Conservation (phyloP, 352 stramenopile genomes). For the Phytophthora kernoviae region DNA sequence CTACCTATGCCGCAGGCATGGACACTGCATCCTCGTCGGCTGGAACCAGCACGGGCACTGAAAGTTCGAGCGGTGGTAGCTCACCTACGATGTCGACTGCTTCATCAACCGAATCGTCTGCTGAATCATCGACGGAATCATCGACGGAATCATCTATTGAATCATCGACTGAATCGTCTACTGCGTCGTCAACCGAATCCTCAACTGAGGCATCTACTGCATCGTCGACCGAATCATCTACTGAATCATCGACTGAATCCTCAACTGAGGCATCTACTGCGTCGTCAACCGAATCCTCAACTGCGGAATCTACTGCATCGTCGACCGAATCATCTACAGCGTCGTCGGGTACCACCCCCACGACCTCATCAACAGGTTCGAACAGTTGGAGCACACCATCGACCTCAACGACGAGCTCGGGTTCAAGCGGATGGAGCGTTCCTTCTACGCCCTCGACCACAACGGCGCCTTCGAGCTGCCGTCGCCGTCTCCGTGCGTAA, state of each 20-base stretch:
- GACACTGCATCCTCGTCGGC: constrained; percentile 16
- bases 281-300: constrained; percentile 2
- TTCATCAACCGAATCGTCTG: no score
- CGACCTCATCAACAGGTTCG: constrained; percentile 11
- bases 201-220: constrained; percentile 1
- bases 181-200: not conserved
- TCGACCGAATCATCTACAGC: not conserved
- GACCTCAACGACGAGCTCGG: constrained; percentile 9
- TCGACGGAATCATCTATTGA: no score
- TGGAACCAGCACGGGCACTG: constrained; percentile 12
- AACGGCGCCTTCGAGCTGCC: constrained; percentile 21
- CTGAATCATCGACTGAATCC: not conserved
- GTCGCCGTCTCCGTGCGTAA: constrained; percentile 32
- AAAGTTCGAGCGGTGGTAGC: not conserved
- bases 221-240: not conserved
- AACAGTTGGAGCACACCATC: constrained; percentile 26
- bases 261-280: constrained; percentile 2
- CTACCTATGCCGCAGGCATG: constrained; percentile 18
- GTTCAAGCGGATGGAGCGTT: no score
- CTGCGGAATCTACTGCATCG: constrained; percentile 1
- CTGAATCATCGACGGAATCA: no score
- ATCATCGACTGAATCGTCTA: not conserved
- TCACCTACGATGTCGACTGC: no score
- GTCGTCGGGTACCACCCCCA: not conserved
- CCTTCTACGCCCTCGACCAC: constrained; percentile 1